Conservation (phyloP, 1,284 basidiomycete genomes). For the Ustilago tritici region DNA sequence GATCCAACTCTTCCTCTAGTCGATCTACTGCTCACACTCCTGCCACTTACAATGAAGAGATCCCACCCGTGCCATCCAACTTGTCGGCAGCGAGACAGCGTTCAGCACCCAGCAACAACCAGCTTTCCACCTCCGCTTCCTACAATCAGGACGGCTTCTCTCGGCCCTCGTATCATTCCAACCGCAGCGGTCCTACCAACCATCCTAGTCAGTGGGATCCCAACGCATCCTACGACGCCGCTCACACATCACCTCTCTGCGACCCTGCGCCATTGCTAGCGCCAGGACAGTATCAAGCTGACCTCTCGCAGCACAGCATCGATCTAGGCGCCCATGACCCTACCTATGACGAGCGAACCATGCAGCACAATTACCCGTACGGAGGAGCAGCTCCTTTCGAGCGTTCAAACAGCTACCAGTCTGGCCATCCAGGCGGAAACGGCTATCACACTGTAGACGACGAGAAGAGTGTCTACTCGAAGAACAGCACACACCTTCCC, state of each 20-base stretch:
- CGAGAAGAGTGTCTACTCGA: conserved; percentile 51
- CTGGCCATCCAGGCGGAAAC: conserved; percentile 11
- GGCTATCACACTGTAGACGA: conserved; percentile 35
- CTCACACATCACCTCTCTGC: conserved; percentile 30
- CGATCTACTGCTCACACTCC: conserved; percentile 20
- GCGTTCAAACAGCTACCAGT: conserved; percentile 36
- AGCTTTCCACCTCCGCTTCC: conserved; percentile 7
- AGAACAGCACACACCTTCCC: conserved; percentile 30
- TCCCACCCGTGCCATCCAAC: conserved; percentile 36
- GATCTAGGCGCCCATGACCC: conserved; percentile 32
- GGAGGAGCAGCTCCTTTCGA: conserved; percentile 30
- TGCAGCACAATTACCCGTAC: conserved; percentile 37
- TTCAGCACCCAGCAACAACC: conserved; percentile 1
- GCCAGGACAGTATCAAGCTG: conserved; percentile 19
- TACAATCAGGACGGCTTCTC: conserved; percentile 22
- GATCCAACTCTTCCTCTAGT: conserved; percentile 33
- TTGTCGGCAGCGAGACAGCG: conserved; percentile 29
- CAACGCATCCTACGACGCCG: conserved; percentile 40
- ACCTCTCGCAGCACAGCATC: conserved; percentile 33
- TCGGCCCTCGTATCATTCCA: conserved; percentile 19
- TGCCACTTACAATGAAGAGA: conserved; percentile 21
- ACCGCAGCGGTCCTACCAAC: conserved; percentile 8
- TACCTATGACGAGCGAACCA: conserved; percentile 22
- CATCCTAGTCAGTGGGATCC: conserved; percentile 42
- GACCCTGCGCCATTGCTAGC: conserved; percentile 26